These are phyloP conservation scores for Yamagishiella unicocca DNA, from an alignment of 139 green algal genomes.

Conservation along the genomic window DNA sequence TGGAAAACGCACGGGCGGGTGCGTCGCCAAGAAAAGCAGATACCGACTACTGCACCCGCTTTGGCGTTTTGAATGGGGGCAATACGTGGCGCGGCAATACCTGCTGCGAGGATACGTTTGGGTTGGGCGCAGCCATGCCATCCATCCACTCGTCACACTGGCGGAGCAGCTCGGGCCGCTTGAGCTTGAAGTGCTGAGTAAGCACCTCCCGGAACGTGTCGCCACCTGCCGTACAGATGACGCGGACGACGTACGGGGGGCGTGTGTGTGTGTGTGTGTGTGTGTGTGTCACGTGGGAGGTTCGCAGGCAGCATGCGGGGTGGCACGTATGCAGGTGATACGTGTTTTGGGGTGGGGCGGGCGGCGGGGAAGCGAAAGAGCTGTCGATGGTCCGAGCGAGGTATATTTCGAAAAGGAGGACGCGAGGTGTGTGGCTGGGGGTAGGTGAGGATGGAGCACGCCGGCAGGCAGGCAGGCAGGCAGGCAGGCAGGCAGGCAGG, in stretches of 20 bases:
- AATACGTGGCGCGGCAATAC: background rate
- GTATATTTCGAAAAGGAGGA: background rate
- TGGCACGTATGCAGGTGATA: too few relatives aligned
- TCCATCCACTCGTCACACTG: slow-evolving; percentile 20
- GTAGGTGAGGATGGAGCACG: background rate
- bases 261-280: too few relatives aligned
- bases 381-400: background rate
- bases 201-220: slow-evolving; percentile 30
- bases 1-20: background rate
- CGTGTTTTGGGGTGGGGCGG: too few relatives aligned
- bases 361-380: background rate
- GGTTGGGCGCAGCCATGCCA: background rate
- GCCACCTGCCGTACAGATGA: background rate
- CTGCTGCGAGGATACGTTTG: background rate
- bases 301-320: too few relatives aligned
- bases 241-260: too few relatives aligned
- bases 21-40: background rate
- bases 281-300: too few relatives aligned
- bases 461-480: background rate
- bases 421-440: background rate
- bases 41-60: background rate
- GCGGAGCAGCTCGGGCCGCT: background rate
- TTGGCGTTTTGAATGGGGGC: too few relatives aligned
- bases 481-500: background rate
- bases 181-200: background rate